These are phyloP conservation scores for Ophiostoma quercus DNA, from an alignment of 2,329 filamentous ascomycete genomes.

Conservation along the genomic window DNA sequence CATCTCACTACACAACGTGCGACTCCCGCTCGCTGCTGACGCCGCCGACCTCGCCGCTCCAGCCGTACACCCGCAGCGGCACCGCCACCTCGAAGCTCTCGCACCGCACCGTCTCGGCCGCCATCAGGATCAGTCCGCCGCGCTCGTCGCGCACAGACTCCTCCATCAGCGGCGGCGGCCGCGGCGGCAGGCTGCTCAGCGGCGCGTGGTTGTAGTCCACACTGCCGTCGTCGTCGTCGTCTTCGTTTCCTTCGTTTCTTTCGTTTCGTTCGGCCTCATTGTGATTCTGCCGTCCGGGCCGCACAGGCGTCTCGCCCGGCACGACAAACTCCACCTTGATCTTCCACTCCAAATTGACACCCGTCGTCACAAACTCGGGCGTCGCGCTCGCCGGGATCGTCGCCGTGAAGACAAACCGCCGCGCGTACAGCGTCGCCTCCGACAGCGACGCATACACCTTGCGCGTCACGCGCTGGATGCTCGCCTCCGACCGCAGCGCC, in stretches of 20 bases:
- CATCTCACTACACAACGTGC: conserved; percentile 11
- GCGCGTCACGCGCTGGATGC: conserved; percentile 79
- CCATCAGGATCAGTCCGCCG: conserved; percentile 66
- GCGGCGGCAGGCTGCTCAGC: background rate
- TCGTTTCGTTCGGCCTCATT: background rate
- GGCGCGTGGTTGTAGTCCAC: background rate
- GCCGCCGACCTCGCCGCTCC: conserved; percentile 37
- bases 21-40: conserved; percentile 15
- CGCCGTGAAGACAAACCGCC: conserved; percentile 72
- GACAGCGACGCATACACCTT: conserved; percentile 72
- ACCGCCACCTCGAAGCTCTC: conserved; percentile 90
- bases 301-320: conserved; percentile 37
- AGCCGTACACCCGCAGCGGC: conserved; percentile 74
- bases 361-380: conserved; percentile 87
- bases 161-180: conserved; percentile 58
- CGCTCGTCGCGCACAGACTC: conserved; percentile 73
- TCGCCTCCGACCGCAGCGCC: conserved; percentile 77
- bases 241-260: background rate
- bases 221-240: conserved; percentile 28
- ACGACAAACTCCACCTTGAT: conserved; percentile 90
- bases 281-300: background rate
- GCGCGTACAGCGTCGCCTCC: conserved; percentile 76
- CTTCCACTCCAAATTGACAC: conserved; percentile 82
- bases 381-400: conserved; percentile 79
- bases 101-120: conserved; percentile 70